These are phyloP conservation scores for Isabelozyma heimii DNA, from an alignment of 805 yeast genomes.

Conservation along the genomic window DNA sequence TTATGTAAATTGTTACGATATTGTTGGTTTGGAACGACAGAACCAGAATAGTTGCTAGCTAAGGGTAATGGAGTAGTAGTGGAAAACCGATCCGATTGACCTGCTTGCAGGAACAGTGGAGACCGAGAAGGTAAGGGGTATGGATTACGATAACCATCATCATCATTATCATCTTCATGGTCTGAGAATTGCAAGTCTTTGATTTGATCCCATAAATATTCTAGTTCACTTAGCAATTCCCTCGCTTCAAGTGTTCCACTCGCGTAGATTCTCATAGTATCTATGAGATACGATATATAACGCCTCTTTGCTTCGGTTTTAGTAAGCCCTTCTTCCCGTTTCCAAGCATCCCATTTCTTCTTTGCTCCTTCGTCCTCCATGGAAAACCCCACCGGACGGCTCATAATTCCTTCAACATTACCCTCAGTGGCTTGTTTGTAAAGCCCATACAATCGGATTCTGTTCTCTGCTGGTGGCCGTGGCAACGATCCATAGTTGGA, in stretches of 20 bases:
- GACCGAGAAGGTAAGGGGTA: conserved; percentile 30
- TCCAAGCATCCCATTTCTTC: conserved; percentile 87
- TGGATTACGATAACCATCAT: conserved; percentile 13
- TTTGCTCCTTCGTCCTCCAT: conserved; percentile 66
- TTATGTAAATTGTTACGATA: conserved; percentile 36
- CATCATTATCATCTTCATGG: conserved; percentile 23
- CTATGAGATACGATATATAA: conserved; percentile 66
- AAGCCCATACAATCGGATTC: conserved; percentile 72
- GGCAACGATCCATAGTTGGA: conserved; percentile 63
- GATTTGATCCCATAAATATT: conserved; percentile 72
- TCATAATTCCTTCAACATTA: conserved; percentile 66
- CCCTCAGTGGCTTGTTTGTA: conserved; percentile 92
- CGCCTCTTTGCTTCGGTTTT: conserved; percentile 70
- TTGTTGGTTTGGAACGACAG: conserved; percentile 21
- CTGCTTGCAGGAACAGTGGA: conserved; percentile 30
- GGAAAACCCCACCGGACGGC: conserved; percentile 58
- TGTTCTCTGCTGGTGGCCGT: conserved; percentile 69
- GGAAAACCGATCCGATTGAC: conserved; percentile 33
- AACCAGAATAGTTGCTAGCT: conserved; percentile 24
- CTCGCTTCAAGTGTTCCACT: conserved; percentile 64
- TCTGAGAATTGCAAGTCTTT: conserved; percentile 42
- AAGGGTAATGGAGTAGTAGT: conserved; percentile 35
- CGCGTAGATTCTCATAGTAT: conserved; percentile 70
- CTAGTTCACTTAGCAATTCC: conserved; percentile 65
- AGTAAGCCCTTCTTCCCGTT: conserved; percentile 63